Percentiles rank a stretch among this genome's conserved stretches.
These are phyloP conservation scores for Pyronema domesticum DNA, from an alignment of 495 filamentous ascomycete genomes.

Conservation along the genomic window DNA sequence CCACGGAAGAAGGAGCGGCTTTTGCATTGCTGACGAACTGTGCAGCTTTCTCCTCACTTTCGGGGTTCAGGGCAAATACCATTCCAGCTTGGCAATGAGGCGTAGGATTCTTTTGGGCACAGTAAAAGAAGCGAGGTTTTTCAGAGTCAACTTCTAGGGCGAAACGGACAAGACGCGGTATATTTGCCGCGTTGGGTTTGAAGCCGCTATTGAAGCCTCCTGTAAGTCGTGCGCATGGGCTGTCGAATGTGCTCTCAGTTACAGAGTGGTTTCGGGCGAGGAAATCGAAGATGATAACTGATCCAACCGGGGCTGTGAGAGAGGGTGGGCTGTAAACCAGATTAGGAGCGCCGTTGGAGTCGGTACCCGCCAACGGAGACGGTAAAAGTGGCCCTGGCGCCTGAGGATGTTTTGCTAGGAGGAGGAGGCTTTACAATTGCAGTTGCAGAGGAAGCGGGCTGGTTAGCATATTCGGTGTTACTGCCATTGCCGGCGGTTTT, in stretches of 20 bases:
- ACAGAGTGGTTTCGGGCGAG: constrained; percentile 53
- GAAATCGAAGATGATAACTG: constrained; percentile 58
- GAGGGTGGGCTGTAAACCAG: constrained; percentile 39
- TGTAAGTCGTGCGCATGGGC: constrained; percentile 42
- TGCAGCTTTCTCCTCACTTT: constrained; percentile 1
- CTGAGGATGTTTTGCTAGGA: too few relatives aligned
- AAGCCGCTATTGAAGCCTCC: constrained; percentile 49
- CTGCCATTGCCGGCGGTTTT: too few relatives aligned
- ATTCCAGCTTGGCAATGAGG: constrained; percentile 10
- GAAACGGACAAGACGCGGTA: not conserved
- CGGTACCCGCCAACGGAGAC: too few relatives aligned
- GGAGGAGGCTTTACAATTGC: too few relatives aligned
- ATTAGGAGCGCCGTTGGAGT: too few relatives aligned
- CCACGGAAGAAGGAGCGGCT: not conserved
- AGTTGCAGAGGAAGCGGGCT: too few relatives aligned
- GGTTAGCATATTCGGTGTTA: too few relatives aligned
- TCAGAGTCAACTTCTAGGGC: not conserved
- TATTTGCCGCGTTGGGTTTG: constrained; percentile 40
- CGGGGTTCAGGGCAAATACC: constrained; percentile 21
- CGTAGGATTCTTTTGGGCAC: not conserved
- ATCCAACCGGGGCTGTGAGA: constrained; percentile 38
- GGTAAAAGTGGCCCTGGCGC: too few relatives aligned
- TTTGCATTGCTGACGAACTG: not conserved
- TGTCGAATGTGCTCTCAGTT: constrained; percentile 48
- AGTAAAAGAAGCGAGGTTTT: not conserved